phyloP scores from a whole-genome alignment of 768 basidiomycete genomes.

The Leucocoprinus leucothites region DNA sequence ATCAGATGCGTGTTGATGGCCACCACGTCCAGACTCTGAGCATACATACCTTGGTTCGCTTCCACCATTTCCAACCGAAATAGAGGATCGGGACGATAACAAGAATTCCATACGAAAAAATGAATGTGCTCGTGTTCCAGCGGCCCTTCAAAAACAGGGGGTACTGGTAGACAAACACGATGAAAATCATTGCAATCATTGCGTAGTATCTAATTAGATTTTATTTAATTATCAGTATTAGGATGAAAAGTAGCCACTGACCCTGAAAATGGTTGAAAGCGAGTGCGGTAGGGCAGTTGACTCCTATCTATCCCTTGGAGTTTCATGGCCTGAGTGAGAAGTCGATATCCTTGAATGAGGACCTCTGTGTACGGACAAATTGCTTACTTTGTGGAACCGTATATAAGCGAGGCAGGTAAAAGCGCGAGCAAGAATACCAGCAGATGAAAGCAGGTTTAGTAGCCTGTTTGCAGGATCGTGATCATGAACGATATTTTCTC shows the following conservation, averaged over 20 bases:
- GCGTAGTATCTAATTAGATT: slow-evolving; percentile 37
- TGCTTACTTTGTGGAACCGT: slow-evolving; percentile 40
- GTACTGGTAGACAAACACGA: slow-evolving; percentile 47
- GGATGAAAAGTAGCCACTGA: slow-evolving; percentile 15
- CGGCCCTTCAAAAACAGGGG: slow-evolving; percentile 48
- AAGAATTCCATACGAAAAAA: slow-evolving; percentile 48
- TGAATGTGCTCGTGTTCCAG: slow-evolving; percentile 45
- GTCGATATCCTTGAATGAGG: neutral
- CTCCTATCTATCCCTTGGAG: slow-evolving; percentile 42
- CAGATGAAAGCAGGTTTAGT: slow-evolving; percentile 46
- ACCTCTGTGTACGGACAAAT: neutral
- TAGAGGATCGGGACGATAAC: slow-evolving; percentile 40
- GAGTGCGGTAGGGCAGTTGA: slow-evolving; percentile 38
- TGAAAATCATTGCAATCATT: slow-evolving; percentile 35
- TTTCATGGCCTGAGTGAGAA: slow-evolving; percentile 34
- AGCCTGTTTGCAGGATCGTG: slow-evolving; percentile 32
- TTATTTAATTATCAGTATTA: neutral
- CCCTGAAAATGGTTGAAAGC: slow-evolving; percentile 51
- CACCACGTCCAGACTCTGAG: no score
- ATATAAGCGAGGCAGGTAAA: slow-evolving; percentile 47
- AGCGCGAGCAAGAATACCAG: slow-evolving; percentile 43
- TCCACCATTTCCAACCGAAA: slow-evolving; percentile 41
- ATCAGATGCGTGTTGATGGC: neutral
- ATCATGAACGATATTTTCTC: neutral
- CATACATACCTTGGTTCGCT: slow-evolving; percentile 34